A percentile compares a stretch with the other conserved stretches of the same genome.
Conservation (phyloP, 352 stramenopile species). For the Plasmopara viticola region DNA sequence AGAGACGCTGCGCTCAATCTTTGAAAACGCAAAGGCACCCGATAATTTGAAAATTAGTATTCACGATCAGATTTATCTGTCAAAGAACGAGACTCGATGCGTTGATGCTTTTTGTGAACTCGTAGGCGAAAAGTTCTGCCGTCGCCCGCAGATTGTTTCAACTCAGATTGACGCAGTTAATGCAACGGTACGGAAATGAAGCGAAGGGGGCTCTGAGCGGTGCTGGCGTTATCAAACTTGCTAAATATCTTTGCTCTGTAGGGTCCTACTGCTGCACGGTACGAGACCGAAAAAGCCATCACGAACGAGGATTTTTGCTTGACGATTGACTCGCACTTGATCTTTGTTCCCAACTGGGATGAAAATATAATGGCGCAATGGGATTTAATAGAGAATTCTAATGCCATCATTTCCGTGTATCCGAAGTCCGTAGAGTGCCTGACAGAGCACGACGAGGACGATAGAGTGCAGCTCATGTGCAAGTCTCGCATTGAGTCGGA, state of each 20-base stretch:
- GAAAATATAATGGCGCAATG: conserved; percentile 67
- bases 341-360: conserved; percentile 76
- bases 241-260: conserved; percentile 16
- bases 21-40: conserved; percentile 55
- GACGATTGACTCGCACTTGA: conserved; percentile 72
- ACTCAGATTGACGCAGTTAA: conserved; percentile 64
- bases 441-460: conserved; percentile 39
- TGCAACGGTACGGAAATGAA: conserved; percentile 37
- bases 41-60: conserved; percentile 57
- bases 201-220: background rate
- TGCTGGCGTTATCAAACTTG: conserved; percentile 6
- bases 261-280: conserved; percentile 64
- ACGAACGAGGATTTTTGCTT: conserved; percentile 79
- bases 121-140: conserved; percentile 53
- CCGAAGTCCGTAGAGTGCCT: conserved; percentile 68
- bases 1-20: conserved; percentile 76
- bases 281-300: conserved; percentile 72
- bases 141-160: conserved; percentile 56
- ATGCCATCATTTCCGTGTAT: conserved; percentile 80
- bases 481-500: conserved; percentile 66
- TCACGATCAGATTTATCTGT: conserved; percentile 67
- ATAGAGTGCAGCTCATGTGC: conserved; percentile 75
- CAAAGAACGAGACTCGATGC: conserved; percentile 55
- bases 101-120: conserved; percentile 63
- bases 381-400: conserved; percentile 58